Base-by-base conservation (phyloP, 768 basidiomycete species). In the Suillus bovinus region DNA sequence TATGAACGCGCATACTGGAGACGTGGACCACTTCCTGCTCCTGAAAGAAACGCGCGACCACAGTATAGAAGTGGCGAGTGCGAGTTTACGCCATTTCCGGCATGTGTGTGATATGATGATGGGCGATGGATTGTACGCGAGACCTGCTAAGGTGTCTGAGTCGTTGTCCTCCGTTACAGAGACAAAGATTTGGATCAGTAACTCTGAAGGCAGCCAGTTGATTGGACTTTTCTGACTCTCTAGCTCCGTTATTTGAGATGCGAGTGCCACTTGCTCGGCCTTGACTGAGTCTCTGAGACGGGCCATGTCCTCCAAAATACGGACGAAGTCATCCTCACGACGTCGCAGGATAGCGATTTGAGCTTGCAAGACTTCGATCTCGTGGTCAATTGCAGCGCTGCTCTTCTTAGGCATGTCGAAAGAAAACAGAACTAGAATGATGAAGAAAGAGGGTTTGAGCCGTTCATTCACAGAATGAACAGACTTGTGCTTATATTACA, bases 191-290 rank as follows among this genome's bases (percentile, higher is more conserved):
- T 79, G 74, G 42, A 74, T 65, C 46, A 85, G 77, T 22, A 84
- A 69, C 64, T 85, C 84, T 41, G 75, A 62, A 16, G 84, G 84
- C 52, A 85, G 77, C 78, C 81, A 82, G 63, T 82, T 79, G 60
- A 84, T 76, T 17, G 84, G 83, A 29, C 78, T 72, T 52, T 73
- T 78, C 66, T 79, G 74, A 16, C 71, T 75, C 50, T 80, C 70
- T n/a, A 85, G 71, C 27, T 71, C 70, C 60, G 55, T 65, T 42
- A 72, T 68, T 61, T 71, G 74, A 39, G 66, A 64, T 53, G 72
- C 71, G 34, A 81, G 65, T 0, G 62, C 67, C 61, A 66, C 64
- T 58, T 69, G 77, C 67, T 84, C 78, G 39, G 59, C 63, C 20
- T 64, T 67, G 14, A 79, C 68, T 4, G 77, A 74, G 46, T 72